Conservation (phyloP, 73 alveolate species). For the Paramecium caudatum region DNA sequence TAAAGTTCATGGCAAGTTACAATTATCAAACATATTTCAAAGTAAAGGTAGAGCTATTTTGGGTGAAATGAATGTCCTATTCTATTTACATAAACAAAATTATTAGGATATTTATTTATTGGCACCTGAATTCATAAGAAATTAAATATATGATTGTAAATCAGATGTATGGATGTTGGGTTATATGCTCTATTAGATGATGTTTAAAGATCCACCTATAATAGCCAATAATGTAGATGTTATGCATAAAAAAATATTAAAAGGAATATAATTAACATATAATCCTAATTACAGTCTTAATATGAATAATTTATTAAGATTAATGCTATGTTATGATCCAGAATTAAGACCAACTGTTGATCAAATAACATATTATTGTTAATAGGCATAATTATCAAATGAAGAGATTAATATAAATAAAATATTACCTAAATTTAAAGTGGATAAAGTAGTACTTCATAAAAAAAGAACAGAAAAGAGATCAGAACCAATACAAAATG, state of each 20-base stretch:
- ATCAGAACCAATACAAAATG: background rate
- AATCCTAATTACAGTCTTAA: slow-evolving; percentile 53
- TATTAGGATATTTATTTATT: slow-evolving; percentile 25
- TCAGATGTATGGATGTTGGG: slow-evolving; percentile 67
- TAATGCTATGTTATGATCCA: slow-evolving; percentile 31
- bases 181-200: slow-evolving; percentile 35
- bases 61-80: slow-evolving; percentile 46
- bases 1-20: slow-evolving; percentile 25
- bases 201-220: slow-evolving; percentile 41
- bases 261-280: slow-evolving; percentile 20
- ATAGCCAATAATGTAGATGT: slow-evolving; percentile 18
- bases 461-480: background rate
- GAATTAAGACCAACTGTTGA: slow-evolving; percentile 28
- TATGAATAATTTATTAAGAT: slow-evolving; percentile 9
- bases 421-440: slow-evolving; percentile 36
- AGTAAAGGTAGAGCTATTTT: background rate
- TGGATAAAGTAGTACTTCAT: slow-evolving; percentile 28
- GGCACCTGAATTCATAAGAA: slow-evolving; percentile 51
- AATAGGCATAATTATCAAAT: background rate
- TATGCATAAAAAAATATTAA: slow-evolving; percentile 19
- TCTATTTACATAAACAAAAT: background rate
- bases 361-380: background rate
- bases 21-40: background rate
- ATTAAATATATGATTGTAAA: slow-evolving; percentile 29
- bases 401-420: slow-evolving; percentile 24